A percentile compares a stretch with the other conserved stretches of the same genome.
phyloP scores from a whole-genome alignment of 805 yeast species.

The Metahyphopichia silvanorum region DNA sequence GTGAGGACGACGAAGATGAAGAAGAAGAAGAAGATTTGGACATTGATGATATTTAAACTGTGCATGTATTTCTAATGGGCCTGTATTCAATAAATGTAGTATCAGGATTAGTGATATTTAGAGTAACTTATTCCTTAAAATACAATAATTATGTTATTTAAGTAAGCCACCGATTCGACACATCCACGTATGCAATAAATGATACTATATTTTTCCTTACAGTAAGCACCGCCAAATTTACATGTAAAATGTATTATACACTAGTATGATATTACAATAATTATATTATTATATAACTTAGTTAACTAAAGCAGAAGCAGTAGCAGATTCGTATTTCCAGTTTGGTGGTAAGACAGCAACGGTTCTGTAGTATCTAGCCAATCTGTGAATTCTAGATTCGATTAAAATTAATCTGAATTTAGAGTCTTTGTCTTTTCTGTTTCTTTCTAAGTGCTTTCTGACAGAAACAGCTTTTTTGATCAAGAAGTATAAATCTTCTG shows the following conservation, averaged over 20 bases:
- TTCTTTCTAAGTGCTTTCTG: constrained; percentile 99
- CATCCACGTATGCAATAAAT: no score
- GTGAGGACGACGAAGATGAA: constrained; percentile 74
- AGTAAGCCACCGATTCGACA: no score
- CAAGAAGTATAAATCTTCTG: constrained; percentile 99
- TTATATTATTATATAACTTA: constrained; percentile 41
- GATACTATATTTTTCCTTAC: no score
- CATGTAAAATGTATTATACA: no score
- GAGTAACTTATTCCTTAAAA: no score
- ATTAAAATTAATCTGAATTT: constrained; percentile 99
- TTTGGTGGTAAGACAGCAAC: constrained; percentile 98
- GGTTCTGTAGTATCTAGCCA: constrained; percentile 99
- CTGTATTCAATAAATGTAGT: no score
- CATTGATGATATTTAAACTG: constrained; percentile 83
- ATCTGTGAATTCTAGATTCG: constrained; percentile 99
- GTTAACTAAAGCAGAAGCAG: constrained; percentile 99
- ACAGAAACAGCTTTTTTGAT: constrained; percentile 99
- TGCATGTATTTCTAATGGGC: no score
- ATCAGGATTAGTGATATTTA: no score
- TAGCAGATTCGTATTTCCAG: constrained; percentile 99
- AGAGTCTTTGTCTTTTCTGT: constrained; percentile 99
- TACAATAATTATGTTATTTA: no score
- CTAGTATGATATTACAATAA: no score
- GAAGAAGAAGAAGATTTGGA: constrained; percentile 71
- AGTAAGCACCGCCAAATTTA: no score